A percentile compares a stretch with the other conserved stretches of the same genome.
Evolutionary conservation across 2,329 filamentous ascomycete species (phyloP).

Genomic region (Aspergillus quadrilineatus): DNA sequence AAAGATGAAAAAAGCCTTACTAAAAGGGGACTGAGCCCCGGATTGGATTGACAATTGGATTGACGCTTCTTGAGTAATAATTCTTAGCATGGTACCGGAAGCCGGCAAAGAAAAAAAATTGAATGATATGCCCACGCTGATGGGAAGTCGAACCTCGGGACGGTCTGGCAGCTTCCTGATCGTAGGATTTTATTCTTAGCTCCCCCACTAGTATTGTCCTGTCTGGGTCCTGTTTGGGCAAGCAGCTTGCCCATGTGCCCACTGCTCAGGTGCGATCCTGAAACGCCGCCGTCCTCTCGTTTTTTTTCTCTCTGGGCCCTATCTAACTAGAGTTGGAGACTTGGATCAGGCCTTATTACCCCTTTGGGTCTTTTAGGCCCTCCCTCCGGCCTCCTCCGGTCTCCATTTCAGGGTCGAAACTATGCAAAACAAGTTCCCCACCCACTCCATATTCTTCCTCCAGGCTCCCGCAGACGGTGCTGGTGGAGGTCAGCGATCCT

Average conservation of each 20-base stretch:
- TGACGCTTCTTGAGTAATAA: background rate
- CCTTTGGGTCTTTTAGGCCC: background rate
- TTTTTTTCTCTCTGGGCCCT: background rate
- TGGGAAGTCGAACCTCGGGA: constrained; percentile 8
- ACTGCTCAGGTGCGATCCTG: background rate
- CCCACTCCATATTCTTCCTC: background rate
- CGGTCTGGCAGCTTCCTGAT: constrained; percentile 9
- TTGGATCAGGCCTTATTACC: background rate
- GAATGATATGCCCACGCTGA: background rate
- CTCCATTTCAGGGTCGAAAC: background rate
- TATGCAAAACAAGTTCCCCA: background rate
- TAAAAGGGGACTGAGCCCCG: background rate
- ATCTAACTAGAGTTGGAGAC: no score
- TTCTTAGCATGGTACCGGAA: constrained; percentile 1
- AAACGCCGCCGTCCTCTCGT: background rate
- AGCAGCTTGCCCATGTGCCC: background rate
- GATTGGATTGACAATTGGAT: background rate
- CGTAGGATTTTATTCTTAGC: constrained; percentile 19
- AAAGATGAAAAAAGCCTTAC: background rate
- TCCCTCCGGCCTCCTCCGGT: background rate
- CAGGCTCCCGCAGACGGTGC: background rate
- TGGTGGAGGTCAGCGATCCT: constrained; percentile 6
- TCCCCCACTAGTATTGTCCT: constrained; percentile 1
- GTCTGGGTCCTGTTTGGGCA: background rate
- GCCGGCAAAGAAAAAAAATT: background rate